These are phyloP conservation scores for Hymenoscyphus repandus DNA, from an alignment of 2,329 filamentous ascomycete species.

Conservation along the genomic window DNA sequence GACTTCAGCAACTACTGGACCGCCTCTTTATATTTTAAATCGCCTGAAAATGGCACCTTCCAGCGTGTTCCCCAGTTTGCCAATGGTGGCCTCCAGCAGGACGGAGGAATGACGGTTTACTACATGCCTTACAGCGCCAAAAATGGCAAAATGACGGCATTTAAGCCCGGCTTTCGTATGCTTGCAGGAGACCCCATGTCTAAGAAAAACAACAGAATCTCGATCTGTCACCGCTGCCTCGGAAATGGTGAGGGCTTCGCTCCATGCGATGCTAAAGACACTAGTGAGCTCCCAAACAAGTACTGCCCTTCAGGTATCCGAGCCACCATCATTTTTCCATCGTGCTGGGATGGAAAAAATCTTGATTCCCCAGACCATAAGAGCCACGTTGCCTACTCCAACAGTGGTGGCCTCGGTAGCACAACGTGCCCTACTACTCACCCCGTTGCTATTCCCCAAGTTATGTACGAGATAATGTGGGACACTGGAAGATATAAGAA, in stretches of 20 bases:
- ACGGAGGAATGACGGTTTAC: constrained; percentile 49
- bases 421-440: constrained; percentile 6
- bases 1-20: constrained; percentile 22
- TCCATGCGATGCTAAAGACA: constrained; percentile 34
- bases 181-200: constrained; percentile 51
- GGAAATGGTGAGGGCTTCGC: constrained; percentile 28
- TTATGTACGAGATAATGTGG: constrained; percentile 14
- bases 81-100: constrained; percentile 11
- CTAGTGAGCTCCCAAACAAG: constrained; percentile 45
- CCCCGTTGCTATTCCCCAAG: constrained; percentile 9
- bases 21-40: constrained; percentile 15
- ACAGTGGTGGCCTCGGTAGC: constrained; percentile 17
- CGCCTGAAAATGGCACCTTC: constrained; percentile 14
- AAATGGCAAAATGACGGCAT: constrained; percentile 3
- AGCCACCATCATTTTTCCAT: constrained; percentile 51
- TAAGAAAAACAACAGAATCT: constrained; percentile 40
- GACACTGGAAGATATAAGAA: constrained; percentile 12
- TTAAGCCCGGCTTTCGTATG: constrained; percentile 60
- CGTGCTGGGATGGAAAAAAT: constrained; percentile 57
- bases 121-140: constrained; percentile 33
- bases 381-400: constrained; percentile 50
- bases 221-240: constrained; percentile 53
- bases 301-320: constrained; percentile 48
- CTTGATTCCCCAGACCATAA: constrained; percentile 50
- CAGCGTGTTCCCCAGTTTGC: constrained; percentile 14